phyloP scores from a whole-genome alignment of 1,139 yeast species.

The Kodamaea sp. region DNA sequence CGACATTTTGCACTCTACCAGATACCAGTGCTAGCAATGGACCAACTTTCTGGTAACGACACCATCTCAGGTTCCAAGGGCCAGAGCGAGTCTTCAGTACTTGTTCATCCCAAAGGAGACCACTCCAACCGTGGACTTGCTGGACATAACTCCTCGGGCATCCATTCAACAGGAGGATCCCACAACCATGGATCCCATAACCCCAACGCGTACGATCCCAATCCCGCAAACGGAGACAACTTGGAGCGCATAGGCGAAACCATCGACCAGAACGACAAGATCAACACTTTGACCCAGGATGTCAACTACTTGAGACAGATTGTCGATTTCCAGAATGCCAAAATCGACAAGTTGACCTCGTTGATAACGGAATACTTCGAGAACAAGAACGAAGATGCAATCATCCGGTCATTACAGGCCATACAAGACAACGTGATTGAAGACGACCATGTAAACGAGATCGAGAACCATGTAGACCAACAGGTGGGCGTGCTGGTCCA shows the following conservation, averaged over 20 bases:
- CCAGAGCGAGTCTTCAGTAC: conserved; percentile 2
- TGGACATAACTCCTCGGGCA: not conserved
- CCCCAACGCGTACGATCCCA: conserved; percentile 3
- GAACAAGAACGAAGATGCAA: conserved; percentile 34
- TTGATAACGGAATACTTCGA: conserved; percentile 35
- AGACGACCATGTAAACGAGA: conserved; percentile 14
- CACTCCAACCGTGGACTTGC: conserved; percentile 3
- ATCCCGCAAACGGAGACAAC: conserved; percentile 7
- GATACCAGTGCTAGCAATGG: conserved; percentile 6
- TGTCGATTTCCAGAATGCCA: conserved; percentile 39
- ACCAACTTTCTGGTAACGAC: conserved; percentile 6
- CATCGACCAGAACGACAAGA: conserved; percentile 22
- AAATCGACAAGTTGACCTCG: conserved; percentile 40
- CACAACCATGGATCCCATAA: not conserved
- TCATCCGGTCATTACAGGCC: conserved; percentile 27
- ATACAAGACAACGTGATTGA: conserved; percentile 28
- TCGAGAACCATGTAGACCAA: conserved; percentile 20
- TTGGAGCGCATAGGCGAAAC: conserved; percentile 18
- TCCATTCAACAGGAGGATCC: not conserved
- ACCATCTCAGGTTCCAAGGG: conserved; percentile 4
- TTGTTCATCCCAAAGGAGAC: not conserved
- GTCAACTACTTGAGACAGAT: conserved; percentile 38
- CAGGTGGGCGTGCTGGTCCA: conserved; percentile 6
- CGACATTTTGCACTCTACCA: conserved; percentile 13
- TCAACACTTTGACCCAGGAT: conserved; percentile 31